A percentile compares a stretch with the other conserved stretches of the same genome.
Conservation (phyloP, 495 filamentous ascomycete species). For the Aspergillus biplanus region DNA sequence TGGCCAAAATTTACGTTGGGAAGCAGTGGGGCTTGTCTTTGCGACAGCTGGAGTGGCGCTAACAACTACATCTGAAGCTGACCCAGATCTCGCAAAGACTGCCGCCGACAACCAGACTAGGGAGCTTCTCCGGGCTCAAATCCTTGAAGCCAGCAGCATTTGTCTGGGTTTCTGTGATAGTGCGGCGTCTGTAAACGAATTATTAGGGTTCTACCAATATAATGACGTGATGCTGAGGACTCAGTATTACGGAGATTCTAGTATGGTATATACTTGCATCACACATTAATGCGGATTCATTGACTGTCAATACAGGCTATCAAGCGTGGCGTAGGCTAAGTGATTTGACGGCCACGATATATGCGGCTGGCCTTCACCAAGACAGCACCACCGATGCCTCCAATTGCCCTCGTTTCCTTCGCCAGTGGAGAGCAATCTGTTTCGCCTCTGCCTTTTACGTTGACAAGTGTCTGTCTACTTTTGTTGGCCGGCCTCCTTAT, state of each 20-base stretch:
- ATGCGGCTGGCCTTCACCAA: slow-evolving; percentile 62
- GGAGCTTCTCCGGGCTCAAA: slow-evolving; percentile 38
- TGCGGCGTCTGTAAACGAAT: slow-evolving; percentile 49
- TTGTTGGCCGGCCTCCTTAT: slow-evolving; percentile 60
- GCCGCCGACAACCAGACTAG: slow-evolving; percentile 27
- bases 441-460: slow-evolving; percentile 56
- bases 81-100: slow-evolving; percentile 35
- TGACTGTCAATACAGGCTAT: slow-evolving; percentile 40
- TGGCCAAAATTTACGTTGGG: slow-evolving; percentile 61
- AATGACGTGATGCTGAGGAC: slow-evolving; percentile 50
- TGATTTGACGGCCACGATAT: slow-evolving; percentile 55
- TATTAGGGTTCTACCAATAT: slow-evolving; percentile 50
- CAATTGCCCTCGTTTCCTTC: slow-evolving; percentile 55
- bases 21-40: slow-evolving; percentile 59
- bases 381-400: slow-evolving; percentile 44
- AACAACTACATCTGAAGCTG: slow-evolving; percentile 40
- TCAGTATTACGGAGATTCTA: slow-evolving; percentile 53
- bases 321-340: slow-evolving; percentile 57
- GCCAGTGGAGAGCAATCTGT: slow-evolving; percentile 52
- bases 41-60: slow-evolving; percentile 48
- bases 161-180: slow-evolving; percentile 54
- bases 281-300: not conserved
- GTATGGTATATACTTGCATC: slow-evolving; percentile 36
- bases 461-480: slow-evolving; percentile 57
- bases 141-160: slow-evolving; percentile 44